Percentiles rank a stretch among this genome's conserved stretches.
Conservation (phyloP, 768 basidiomycete genomes). For the Hortiboletus flavorubellus region DNA sequence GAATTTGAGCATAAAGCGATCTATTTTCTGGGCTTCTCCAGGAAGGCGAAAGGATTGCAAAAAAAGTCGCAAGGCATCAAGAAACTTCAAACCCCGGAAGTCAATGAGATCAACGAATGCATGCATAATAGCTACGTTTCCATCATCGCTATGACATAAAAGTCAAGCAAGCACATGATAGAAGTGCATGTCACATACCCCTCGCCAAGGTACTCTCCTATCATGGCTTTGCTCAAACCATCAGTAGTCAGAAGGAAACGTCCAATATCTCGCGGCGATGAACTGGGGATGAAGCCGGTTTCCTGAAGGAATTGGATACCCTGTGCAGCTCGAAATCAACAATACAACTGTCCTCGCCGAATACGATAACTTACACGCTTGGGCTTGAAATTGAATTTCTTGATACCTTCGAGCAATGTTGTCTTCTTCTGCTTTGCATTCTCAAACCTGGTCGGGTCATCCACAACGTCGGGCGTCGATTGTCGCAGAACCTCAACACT, state of each 20-base stretch:
- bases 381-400: slow-evolving; percentile 98
- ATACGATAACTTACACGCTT: slow-evolving; percentile 62
- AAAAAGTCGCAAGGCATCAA: slow-evolving; percentile 86
- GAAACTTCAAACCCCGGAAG: slow-evolving; percentile 76
- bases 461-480: slow-evolving; percentile 74
- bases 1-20: slow-evolving; percentile 98
- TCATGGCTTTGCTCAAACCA: slow-evolving; percentile 91
- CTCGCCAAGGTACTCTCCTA: slow-evolving; percentile 98
- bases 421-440: slow-evolving; percentile 97
- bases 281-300: slow-evolving; percentile 78
- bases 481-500: slow-evolving; percentile 60
- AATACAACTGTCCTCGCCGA: not conserved
- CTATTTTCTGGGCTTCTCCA: slow-evolving; percentile 97
- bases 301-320: slow-evolving; percentile 88
- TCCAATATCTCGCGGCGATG: slow-evolving; percentile 74
- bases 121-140: slow-evolving; percentile 93
- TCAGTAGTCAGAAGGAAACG: slow-evolving; percentile 83
- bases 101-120: slow-evolving; percentile 93
- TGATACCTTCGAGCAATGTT: slow-evolving; percentile 89
- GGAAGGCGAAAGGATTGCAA: slow-evolving; percentile 96
- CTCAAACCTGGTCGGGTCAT: slow-evolving; percentile 92
- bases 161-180: slow-evolving; percentile 1
- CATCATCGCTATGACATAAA: slow-evolving; percentile 61
- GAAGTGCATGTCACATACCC: slow-evolving; percentile 52
- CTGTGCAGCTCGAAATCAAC: slow-evolving; percentile 37